phyloP scores from a whole-genome alignment of 2,329 filamentous ascomycete species.

The Fusarium humuli region DNA sequence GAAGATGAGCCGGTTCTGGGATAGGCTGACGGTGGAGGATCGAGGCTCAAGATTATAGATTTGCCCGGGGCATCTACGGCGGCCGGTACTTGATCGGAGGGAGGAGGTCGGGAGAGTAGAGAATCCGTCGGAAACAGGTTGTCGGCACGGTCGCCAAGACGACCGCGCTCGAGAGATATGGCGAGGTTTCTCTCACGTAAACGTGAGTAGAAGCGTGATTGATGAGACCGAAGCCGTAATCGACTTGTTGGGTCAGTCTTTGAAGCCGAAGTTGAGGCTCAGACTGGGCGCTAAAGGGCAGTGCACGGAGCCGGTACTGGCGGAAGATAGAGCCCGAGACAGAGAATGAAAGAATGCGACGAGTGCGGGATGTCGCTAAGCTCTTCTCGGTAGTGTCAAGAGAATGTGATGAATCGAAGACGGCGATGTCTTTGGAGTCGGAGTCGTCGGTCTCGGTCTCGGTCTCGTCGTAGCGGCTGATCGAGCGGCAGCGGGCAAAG shows the following conservation, averaged over 20 bases:
- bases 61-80: conserved; percentile 48
- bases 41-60: conserved; percentile 45
- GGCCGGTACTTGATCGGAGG: conserved; percentile 42
- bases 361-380: conserved; percentile 24
- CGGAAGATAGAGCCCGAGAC: conserved; percentile 24
- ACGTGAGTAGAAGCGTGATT: conserved; percentile 34
- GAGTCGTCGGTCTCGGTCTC: conserved; percentile 13
- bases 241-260: conserved; percentile 19
- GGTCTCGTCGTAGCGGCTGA: conserved; percentile 21
- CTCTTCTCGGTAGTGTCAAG: conserved; percentile 19
- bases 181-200: conserved; percentile 43
- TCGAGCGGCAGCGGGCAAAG: conserved; percentile 32
- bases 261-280: conserved; percentile 1
- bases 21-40: conserved; percentile 50
- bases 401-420: not conserved
- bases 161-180: conserved; percentile 55
- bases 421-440: not conserved
- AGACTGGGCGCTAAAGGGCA: conserved; percentile 24
- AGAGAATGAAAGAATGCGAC: conserved; percentile 38
- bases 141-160: conserved; percentile 59
- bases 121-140: conserved; percentile 62
- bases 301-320: conserved; percentile 36
- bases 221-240: conserved; percentile 7
- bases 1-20: conserved; percentile 41
- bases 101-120: conserved; percentile 51